phyloP scores from a whole-genome alignment of 1,139 yeast species.

The Williopsis jadinii region DNA sequence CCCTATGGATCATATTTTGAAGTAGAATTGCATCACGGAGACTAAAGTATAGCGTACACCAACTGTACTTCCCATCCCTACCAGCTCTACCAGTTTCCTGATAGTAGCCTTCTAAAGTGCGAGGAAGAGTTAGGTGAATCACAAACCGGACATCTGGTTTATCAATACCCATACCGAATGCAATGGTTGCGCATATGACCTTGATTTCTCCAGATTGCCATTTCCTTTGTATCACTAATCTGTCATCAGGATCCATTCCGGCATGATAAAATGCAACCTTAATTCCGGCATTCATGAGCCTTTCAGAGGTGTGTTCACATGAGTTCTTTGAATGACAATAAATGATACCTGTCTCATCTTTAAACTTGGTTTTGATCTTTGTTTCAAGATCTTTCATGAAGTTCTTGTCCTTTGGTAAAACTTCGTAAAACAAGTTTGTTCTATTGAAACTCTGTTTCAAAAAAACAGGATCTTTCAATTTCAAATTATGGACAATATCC shows the following conservation, averaged over 20 bases:
- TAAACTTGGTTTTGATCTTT: constrained; percentile 44
- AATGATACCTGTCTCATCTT: constrained; percentile 73
- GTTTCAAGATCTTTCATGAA: constrained; percentile 56
- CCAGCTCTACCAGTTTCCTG: constrained; percentile 99
- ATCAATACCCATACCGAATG: constrained; percentile 99
- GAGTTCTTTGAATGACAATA: constrained; percentile 88
- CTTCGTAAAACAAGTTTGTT: constrained; percentile 76
- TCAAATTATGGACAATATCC: constrained; percentile 75
- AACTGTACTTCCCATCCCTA: constrained; percentile 78
- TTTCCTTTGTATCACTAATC: constrained; percentile 58
- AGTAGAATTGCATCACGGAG: constrained; percentile 71
- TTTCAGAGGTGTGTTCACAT: constrained; percentile 76
- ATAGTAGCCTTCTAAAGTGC: constrained; percentile 90
- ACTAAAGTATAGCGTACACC: constrained; percentile 75
- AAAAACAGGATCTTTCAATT: constrained; percentile 37
- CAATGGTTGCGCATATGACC: constrained; percentile 93
- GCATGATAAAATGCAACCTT: constrained; percentile 83
- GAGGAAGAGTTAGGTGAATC: constrained; percentile 80
- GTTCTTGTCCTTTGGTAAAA: constrained; percentile 53
- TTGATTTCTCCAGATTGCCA: constrained; percentile 77
- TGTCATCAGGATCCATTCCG: constrained; percentile 76
- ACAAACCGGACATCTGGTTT: constrained; percentile 93
- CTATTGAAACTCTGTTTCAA: constrained; percentile 80
- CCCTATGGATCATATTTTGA: constrained; percentile 72
- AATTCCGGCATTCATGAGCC: constrained; percentile 53